Conservation (phyloP, 2,329 filamentous ascomycete species). For the Botryotinia calthae region DNA sequence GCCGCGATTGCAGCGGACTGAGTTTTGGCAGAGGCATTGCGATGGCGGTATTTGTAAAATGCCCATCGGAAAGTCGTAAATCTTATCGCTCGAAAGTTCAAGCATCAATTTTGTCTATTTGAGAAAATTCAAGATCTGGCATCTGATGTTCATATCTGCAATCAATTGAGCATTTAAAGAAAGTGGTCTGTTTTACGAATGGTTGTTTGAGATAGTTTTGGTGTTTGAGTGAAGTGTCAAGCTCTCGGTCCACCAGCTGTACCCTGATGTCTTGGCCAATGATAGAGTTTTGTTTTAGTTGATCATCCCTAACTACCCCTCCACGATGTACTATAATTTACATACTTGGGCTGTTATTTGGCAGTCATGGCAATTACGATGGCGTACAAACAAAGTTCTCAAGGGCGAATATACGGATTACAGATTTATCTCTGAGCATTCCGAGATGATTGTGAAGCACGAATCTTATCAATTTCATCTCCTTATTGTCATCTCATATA, state of each 20-base stretch:
- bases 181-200: background rate
- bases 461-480: background rate
- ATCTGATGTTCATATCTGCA: constrained; percentile 2
- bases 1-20: constrained; percentile 68
- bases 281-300: constrained; percentile 13
- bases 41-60: constrained; percentile 13
- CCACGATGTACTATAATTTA: background rate
- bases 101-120: constrained; percentile 11
- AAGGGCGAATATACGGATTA: background rate
- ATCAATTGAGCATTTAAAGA: background rate
- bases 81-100: background rate
- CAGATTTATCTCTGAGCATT: background rate
- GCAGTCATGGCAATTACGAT: constrained; percentile 14
- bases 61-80: constrained; percentile 16
- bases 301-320: background rate
- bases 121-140: background rate
- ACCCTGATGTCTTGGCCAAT: constrained; percentile 14
- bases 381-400: background rate
- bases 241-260: constrained; percentile 8
- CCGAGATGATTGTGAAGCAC: background rate
- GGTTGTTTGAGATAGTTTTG: background rate
- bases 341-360: no score
- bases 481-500: constrained; percentile 6
- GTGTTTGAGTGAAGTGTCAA: constrained; percentile 21
- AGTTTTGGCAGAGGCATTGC: constrained; percentile 47